Evolutionary conservation across 169 alveolate genomes (phyloP).

Genomic region (Cryptosporidium sp.): DNA sequence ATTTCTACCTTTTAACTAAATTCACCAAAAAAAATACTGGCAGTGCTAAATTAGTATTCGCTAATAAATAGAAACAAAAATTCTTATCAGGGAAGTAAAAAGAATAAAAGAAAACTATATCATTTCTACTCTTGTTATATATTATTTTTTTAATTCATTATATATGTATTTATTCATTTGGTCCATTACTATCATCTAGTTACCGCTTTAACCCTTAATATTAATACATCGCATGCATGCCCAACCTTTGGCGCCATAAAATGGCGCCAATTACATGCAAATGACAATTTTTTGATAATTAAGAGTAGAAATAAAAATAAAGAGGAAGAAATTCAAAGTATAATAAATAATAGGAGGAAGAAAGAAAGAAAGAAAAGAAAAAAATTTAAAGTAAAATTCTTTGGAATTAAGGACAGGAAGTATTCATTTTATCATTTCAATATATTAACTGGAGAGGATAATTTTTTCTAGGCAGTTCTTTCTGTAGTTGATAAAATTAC

Average conservation of each 20-base stretch:
- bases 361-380: neutral
- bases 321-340: conserved; percentile 22
- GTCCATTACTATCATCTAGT: neutral
- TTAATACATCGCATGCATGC: conserved; percentile 39
- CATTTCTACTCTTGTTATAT: too few species aligned
- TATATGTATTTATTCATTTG: too few species aligned
- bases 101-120: too few species aligned
- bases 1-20: too few species aligned
- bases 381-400: neutral
- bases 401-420: neutral
- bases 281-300: conserved; percentile 1
- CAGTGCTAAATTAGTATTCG: too few species aligned
- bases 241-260: neutral
- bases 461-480: neutral
- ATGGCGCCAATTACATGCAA: conserved; percentile 27
- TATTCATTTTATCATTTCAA: neutral
- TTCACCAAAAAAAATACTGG: too few species aligned
- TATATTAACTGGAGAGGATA: neutral
- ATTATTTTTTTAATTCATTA: too few species aligned
- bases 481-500: neutral
- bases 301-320: neutral
- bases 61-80: too few species aligned
- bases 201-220: neutral
- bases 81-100: too few species aligned
- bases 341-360: neutral